A percentile compares a stretch with the other conserved stretches of the same genome.
Conservation (phyloP, 2,329 filamentous ascomycete genomes). For the Huntiella savannae region DNA sequence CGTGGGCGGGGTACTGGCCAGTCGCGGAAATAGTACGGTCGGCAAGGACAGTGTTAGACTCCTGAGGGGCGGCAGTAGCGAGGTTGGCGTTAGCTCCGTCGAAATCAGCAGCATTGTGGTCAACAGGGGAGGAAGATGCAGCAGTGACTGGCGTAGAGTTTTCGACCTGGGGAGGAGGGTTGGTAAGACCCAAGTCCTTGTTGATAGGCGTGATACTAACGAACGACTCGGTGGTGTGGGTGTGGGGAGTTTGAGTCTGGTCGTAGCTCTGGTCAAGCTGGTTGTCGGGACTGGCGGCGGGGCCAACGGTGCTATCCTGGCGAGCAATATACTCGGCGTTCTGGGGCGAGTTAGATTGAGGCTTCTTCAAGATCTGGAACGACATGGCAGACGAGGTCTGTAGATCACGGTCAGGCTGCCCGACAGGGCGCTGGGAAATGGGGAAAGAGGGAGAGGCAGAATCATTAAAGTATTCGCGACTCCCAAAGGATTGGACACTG, state of each 20-base stretch:
- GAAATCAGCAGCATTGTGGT: not conserved
- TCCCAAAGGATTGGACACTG: slow-evolving; percentile 8
- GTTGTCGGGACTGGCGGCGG: slow-evolving; percentile 26
- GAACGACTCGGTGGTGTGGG: slow-evolving; percentile 9
- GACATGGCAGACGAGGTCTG: slow-evolving; percentile 18
- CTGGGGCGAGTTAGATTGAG: slow-evolving; percentile 20
- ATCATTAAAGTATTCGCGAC: slow-evolving; percentile 24
- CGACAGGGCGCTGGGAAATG: slow-evolving; percentile 2
- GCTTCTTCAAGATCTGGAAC: slow-evolving; percentile 34
- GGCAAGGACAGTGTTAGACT: not conserved
- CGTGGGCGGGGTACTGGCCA: not conserved
- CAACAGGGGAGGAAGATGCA: slow-evolving; percentile 2
- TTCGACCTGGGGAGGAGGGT: not conserved
- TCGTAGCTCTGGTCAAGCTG: slow-evolving; percentile 25
- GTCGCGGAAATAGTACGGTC: slow-evolving; percentile 4
- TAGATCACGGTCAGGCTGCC: slow-evolving; percentile 14
- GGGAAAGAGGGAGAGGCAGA: slow-evolving; percentile 17
- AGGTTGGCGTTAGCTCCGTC: not conserved
- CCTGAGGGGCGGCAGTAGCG: slow-evolving; percentile 2
- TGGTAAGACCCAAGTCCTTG: slow-evolving; percentile 8
- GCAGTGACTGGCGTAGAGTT: not conserved
- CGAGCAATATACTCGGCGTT: slow-evolving; percentile 22
- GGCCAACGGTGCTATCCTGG: slow-evolving; percentile 21
- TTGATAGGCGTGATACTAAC: slow-evolving; percentile 10
- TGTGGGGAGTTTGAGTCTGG: slow-evolving; percentile 10